These are phyloP conservation scores for Bolboschoenoplectus hybrid DNA, from an alignment of 202 grass and related monocot genomes.

Conservation along the genomic window DNA sequence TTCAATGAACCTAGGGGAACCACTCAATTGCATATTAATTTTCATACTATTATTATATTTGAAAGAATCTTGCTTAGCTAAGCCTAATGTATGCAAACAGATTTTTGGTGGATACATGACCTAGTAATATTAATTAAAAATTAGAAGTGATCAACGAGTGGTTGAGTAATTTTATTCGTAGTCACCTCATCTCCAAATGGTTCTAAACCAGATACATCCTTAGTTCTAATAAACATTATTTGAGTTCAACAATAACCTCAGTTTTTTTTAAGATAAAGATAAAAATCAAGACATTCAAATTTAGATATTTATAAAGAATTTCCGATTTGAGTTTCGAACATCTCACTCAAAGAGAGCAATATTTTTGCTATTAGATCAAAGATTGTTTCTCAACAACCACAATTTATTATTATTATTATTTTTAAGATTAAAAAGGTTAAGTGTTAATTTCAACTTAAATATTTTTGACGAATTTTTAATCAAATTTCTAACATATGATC, in stretches of 20 bases:
- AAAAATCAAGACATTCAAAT: no score
- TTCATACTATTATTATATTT: conserved; percentile 33
- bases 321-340: no score
- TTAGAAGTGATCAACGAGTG: conserved; percentile 18
- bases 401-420: not conserved
- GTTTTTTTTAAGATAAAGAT: no score
- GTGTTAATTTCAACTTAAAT: no score
- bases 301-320: no score
- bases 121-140: conserved; percentile 31
- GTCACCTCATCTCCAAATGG: conserved; percentile 3
- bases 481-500: no score
- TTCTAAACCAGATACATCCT: not conserved
- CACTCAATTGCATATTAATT: conserved; percentile 28
- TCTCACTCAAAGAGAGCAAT: no score
- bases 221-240: not conserved
- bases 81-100: conserved; percentile 35
- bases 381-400: not conserved
- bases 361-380: no score
- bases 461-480: no score
- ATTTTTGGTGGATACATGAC: conserved; percentile 20
- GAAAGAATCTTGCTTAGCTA: conserved; percentile 43
- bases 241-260: not conserved
- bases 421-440: not conserved
- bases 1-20: conserved; percentile 37
- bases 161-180: not conserved